Conservation (phyloP, 352 stramenopile species). For the Pythium insidiosum region DNA sequence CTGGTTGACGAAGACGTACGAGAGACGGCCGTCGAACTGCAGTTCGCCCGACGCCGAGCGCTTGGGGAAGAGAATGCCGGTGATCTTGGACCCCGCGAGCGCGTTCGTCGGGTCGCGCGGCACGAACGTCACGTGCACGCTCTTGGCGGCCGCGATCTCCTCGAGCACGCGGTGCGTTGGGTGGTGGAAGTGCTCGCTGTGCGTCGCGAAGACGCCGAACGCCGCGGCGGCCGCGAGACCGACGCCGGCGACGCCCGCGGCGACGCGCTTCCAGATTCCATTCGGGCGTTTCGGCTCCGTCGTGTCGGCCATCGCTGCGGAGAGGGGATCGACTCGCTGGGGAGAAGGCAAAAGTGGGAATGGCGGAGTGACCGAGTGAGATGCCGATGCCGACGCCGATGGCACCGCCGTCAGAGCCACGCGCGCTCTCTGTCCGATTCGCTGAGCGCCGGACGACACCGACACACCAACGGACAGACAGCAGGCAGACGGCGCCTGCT, state of each 20-base stretch:
- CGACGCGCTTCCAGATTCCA: not conserved
- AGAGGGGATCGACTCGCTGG: no score
- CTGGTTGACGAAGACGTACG: slow-evolving; percentile 3
- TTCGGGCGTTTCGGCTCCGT: not conserved
- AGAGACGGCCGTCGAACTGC: not conserved
- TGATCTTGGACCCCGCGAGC: no score
- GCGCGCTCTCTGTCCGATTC: no score
- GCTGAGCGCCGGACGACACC: no score
- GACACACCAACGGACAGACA: no score
- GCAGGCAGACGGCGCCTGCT: no score
- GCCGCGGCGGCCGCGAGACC: not conserved
- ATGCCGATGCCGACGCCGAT: no score
- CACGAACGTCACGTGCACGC: slow-evolving; percentile 1
- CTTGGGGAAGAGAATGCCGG: not conserved
- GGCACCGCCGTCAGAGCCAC: no score
- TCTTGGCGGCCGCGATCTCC: not conserved
- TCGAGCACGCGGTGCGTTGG: slow-evolving; percentile 1
- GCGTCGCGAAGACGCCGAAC: not conserved
- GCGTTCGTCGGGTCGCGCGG: not conserved
- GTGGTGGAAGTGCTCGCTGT: slow-evolving; percentile 5
- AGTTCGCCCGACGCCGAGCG: not conserved
- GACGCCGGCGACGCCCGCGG: not conserved
- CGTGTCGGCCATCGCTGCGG: no score
- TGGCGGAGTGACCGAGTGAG: no score
- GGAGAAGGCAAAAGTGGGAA: no score